These are phyloP conservation scores for Moelleriella libera DNA, from an alignment of 2,329 filamentous ascomycete genomes.

Conservation along the genomic window DNA sequence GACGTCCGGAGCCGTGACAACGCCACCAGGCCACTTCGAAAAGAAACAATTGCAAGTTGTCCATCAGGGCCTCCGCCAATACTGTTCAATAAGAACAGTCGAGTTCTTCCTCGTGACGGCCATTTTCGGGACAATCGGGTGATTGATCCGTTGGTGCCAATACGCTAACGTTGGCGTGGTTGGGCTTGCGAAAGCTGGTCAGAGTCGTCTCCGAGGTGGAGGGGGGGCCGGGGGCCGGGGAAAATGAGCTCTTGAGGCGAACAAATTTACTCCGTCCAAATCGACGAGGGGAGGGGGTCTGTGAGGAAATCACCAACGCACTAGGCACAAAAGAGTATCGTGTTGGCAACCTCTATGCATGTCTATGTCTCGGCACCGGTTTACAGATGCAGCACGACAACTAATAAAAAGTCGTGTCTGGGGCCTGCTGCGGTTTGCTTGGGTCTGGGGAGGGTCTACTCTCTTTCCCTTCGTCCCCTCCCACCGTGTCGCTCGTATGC, in stretches of 20 bases:
- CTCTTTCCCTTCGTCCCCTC: neutral
- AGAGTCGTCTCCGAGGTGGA: slow-evolving; percentile 2
- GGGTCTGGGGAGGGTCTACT: neutral
- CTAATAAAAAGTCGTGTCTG: neutral
- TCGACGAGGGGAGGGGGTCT: neutral
- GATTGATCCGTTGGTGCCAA: slow-evolving; percentile 1
- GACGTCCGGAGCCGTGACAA: neutral
- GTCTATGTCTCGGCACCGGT: neutral
- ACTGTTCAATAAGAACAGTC: neutral
- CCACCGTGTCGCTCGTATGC: neutral
- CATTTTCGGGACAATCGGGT: slow-evolving; percentile 3
- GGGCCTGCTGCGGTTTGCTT: neutral
- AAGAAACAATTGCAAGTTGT: neutral
- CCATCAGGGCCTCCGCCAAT: neutral
- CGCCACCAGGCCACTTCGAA: neutral
- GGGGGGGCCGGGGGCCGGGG: neutral
- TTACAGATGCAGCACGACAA: neutral
- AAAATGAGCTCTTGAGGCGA: neutral
- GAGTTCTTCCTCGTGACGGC: neutral
- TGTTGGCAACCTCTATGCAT: neutral
- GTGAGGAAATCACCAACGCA: neutral
- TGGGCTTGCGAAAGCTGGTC: slow-evolving; percentile 2
- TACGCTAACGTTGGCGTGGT: slow-evolving; percentile 5
- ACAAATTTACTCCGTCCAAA: neutral
- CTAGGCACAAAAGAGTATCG: neutral